Conservation (phyloP, 257 asterid genomes). For the Plantago elongata region DNA sequence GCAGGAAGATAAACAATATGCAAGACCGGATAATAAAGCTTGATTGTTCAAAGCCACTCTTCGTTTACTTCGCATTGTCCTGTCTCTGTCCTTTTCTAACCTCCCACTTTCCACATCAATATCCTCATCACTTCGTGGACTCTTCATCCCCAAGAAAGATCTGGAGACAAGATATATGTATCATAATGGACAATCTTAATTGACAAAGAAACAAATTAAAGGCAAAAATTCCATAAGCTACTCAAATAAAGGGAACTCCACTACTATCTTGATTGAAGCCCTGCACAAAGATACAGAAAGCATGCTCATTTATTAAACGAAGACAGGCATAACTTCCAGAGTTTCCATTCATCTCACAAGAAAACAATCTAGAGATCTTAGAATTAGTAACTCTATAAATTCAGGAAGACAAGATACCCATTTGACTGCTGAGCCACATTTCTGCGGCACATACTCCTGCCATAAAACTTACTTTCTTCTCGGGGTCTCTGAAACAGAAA, state of each 20-base stretch:
- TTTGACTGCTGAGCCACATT: constrained; percentile 10
- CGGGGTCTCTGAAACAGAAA: not conserved
- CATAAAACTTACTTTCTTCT: not conserved
- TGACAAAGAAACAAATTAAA: not conserved
- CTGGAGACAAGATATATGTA: constrained; percentile 30
- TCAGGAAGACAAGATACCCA: constrained; percentile 5
- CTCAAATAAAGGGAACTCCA: constrained; percentile 8
- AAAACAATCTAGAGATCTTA: constrained; percentile 5
- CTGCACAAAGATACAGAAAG: constrained; percentile 1
- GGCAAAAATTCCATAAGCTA: not conserved
- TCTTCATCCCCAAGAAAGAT: constrained; percentile 50
- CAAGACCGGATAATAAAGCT: constrained; percentile 72
- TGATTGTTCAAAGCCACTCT: constrained; percentile 36
- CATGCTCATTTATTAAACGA: constrained; percentile 1
- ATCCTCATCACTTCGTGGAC: constrained; percentile 34
- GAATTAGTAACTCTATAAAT: constrained; percentile 1
- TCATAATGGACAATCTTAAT: constrained; percentile 14
- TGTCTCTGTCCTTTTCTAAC: constrained; percentile 40
- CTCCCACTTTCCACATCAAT: constrained; percentile 57
- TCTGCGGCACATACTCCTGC: not conserved
- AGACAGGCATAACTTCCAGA: not conserved
- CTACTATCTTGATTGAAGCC: constrained; percentile 11
- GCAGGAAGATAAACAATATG: constrained; percentile 83
- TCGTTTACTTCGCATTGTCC: constrained; percentile 33
- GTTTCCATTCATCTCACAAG: constrained; percentile 8